Conservation (phyloP, 2,329 filamentous ascomycete species). For the Colletotrichum sp. region DNA sequence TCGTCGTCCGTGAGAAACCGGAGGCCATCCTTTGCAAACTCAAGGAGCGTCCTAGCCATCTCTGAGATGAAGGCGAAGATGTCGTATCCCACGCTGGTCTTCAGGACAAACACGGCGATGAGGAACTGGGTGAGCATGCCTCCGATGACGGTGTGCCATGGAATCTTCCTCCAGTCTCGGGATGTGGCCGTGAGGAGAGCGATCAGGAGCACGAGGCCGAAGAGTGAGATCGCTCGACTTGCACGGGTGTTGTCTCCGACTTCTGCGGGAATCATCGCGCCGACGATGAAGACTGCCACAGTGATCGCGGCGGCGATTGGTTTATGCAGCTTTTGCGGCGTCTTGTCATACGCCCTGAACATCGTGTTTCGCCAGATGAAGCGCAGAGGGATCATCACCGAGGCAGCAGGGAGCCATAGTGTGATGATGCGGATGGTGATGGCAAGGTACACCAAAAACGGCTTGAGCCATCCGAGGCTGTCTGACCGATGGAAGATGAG, state of each 20-base stretch:
- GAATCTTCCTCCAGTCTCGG: constrained; percentile 14
- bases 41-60: constrained; percentile 66
- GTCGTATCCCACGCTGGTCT: constrained; percentile 46
- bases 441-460: constrained; percentile 68
- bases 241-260: constrained; percentile 10
- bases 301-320: constrained; percentile 6
- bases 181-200: constrained; percentile 7
- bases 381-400: constrained; percentile 10
- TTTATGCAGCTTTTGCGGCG: constrained; percentile 8
- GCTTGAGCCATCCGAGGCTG: constrained; percentile 61
- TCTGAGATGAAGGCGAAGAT: constrained; percentile 77
- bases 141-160: constrained; percentile 17
- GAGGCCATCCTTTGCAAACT: constrained; percentile 68
- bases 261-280: constrained; percentile 12
- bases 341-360: constrained; percentile 1
- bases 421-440: constrained; percentile 64
- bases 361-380: constrained; percentile 2
- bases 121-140: constrained; percentile 16
- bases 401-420: constrained; percentile 9
- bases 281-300: constrained; percentile 6
- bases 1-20: constrained; percentile 62
- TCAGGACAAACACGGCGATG: constrained; percentile 12
- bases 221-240: constrained; percentile 11
- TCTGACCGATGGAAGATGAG: constrained; percentile 14
- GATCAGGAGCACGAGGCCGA: constrained; percentile 11